Evolutionary conservation across 768 basidiomycete genomes (phyloP).

Genomic region (Calocybe cyanea): DNA sequence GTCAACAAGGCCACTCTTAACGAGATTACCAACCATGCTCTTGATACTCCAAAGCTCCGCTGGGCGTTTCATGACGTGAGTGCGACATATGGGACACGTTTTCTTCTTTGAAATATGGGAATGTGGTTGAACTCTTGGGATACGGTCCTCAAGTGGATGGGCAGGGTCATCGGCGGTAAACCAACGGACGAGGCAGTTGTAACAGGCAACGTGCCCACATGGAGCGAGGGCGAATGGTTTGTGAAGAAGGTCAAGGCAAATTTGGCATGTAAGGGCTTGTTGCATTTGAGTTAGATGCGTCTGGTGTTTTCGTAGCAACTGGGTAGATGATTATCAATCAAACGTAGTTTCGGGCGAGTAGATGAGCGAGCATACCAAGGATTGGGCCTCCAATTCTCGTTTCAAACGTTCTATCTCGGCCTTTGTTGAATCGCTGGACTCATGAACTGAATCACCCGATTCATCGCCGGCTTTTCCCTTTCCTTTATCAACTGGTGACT

Average conservation of each 20-base stretch:
- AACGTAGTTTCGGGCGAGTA: background rate
- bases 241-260: slow-evolving; percentile 72
- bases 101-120: slow-evolving; percentile 52
- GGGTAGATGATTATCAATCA: slow-evolving; percentile 3
- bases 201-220: slow-evolving; percentile 72
- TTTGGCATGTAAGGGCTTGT: slow-evolving; percentile 70
- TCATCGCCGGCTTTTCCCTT: slow-evolving; percentile 33
- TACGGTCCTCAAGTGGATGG: slow-evolving; percentile 25
- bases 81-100: slow-evolving; percentile 75
- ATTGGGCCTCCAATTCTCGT: slow-evolving; percentile 38
- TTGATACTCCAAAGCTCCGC: slow-evolving; percentile 73
- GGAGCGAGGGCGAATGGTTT: slow-evolving; percentile 72
- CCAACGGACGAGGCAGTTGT: slow-evolving; percentile 72
- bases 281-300: slow-evolving; percentile 49
- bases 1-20: slow-evolving; percentile 50
- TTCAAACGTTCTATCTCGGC: slow-evolving; percentile 37
- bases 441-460: slow-evolving; percentile 13
- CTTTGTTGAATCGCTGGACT: slow-evolving; percentile 17
- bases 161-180: slow-evolving; percentile 45
- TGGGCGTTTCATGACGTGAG: slow-evolving; percentile 53
- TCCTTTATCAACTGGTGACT: slow-evolving; percentile 33
- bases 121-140: slow-evolving; percentile 25
- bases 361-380: slow-evolving; percentile 26
- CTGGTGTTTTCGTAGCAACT: slow-evolving; percentile 55
- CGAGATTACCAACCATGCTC: slow-evolving; percentile 49